phyloP scores from a whole-genome alignment of 1,284 basidiomycete genomes.

The Irpex sp. region DNA sequence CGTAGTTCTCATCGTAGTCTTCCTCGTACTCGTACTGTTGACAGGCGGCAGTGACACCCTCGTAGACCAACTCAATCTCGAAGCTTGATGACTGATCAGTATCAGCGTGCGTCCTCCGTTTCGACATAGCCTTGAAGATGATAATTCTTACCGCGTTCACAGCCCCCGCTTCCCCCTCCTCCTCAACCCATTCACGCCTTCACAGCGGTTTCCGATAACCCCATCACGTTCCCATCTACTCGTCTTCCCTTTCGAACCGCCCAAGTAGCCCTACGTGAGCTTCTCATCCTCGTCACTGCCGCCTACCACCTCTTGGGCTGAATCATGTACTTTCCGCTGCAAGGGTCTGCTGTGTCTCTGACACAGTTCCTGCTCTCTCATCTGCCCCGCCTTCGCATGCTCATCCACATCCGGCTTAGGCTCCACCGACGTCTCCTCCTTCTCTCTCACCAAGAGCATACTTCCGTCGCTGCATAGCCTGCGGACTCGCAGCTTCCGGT shows the following conservation, averaged over 20 bases:
- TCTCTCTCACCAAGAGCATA: constrained; percentile 40
- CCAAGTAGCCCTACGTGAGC: neutral
- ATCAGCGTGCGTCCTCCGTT: neutral
- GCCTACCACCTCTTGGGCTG: no score
- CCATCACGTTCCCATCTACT: neutral
- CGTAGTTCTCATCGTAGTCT: no score
- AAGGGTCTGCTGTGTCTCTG: constrained; percentile 9
- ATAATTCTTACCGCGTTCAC: constrained; percentile 4
- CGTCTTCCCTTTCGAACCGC: neutral
- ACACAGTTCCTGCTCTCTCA: constrained; percentile 5
- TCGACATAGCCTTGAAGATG: neutral
- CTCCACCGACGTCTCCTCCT: constrained; percentile 33
- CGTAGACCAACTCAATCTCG: constrained; percentile 5
- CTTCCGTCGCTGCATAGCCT: no score
- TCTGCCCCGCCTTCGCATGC: constrained; percentile 2
- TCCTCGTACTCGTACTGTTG: no score
- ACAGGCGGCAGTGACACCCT: no score
- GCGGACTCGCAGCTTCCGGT: no score
- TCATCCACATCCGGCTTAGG: constrained; percentile 42
- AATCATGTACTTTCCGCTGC: constrained; percentile 24
- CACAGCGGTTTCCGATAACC: no score
- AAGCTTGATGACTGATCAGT: neutral
- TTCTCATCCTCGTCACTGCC: no score
- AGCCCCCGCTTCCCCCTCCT: no score
- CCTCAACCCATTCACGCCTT: no score